Conservation (phyloP, 441 rosid genomes). For the Pelargonium exstipulatum region DNA sequence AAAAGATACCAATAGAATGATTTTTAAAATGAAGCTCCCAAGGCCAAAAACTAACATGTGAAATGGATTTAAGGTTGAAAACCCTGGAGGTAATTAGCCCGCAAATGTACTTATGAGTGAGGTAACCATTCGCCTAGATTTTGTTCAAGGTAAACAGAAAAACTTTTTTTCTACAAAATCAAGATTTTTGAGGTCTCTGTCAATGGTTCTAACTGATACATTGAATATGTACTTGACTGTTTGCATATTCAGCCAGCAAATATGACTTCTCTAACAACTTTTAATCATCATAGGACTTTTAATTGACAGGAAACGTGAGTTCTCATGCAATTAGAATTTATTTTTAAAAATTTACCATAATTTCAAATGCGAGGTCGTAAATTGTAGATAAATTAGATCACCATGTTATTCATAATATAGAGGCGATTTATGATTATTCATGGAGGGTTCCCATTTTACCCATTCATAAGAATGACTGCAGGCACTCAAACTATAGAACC, state of each 20-base stretch:
- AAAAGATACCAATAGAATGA: not conserved
- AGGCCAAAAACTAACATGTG: not conserved
- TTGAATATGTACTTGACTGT: not conserved
- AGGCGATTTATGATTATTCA: not conserved
- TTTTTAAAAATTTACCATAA: not conserved
- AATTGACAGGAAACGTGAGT: not conserved
- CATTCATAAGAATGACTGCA: not conserved
- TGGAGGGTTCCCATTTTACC: not conserved
- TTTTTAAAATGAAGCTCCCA: not conserved
- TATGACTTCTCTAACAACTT: not conserved
- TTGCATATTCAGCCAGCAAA: not conserved
- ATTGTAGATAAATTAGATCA: not conserved
- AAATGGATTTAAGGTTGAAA: not conserved
- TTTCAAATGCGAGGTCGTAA: not conserved
- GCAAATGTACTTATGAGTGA: not conserved
- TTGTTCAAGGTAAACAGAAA: not conserved
- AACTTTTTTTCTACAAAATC: not conserved
- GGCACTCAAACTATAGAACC: too few species aligned
- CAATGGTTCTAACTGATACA: not conserved
- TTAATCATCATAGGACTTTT: not conserved
- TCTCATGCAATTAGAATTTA: not conserved
- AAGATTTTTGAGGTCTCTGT: too few species aligned
- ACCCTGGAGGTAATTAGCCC: too few species aligned
- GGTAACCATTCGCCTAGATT: not conserved
- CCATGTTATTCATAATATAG: not conserved